phyloP scores from a whole-genome alignment of 345 rosid genomes.

The Lumnitzera littorea region DNA sequence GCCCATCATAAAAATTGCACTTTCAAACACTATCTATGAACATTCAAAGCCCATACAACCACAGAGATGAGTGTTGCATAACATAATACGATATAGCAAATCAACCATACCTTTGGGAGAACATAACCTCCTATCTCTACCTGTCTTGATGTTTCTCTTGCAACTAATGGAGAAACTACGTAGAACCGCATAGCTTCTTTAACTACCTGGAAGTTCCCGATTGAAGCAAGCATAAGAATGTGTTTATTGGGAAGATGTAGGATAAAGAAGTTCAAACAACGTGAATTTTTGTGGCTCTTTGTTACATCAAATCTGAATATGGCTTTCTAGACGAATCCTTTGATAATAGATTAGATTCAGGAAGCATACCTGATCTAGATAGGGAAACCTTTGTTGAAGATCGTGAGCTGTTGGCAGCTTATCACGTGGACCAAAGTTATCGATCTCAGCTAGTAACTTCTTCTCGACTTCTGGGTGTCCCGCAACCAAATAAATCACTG shows the following conservation, averaged over 20 bases:
- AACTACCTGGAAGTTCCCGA: constrained; percentile 43
- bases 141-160: constrained; percentile 71
- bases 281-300: too few species aligned
- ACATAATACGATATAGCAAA: not conserved
- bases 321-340: not conserved
- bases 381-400: constrained; percentile 64
- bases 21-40: not conserved
- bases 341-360: not conserved
- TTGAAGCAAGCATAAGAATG: too few species aligned
- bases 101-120: constrained; percentile 65
- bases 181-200: constrained; percentile 85
- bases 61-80: not conserved
- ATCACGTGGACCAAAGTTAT: constrained; percentile 51
- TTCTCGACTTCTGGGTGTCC: constrained; percentile 70
- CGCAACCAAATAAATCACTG: constrained; percentile 57
- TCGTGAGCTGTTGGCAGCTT: constrained; percentile 51
- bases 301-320: too few species aligned
- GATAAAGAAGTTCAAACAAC: too few species aligned
- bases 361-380: constrained; percentile 64
- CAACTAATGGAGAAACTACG: constrained; percentile 74
- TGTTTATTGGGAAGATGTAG: too few species aligned
- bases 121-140: constrained; percentile 78
- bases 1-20: constrained; percentile 2
- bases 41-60: not conserved
- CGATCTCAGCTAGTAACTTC: constrained; percentile 64